Percentiles rank a stretch among this genome's conserved stretches.
Evolutionary conservation across 306 rosid species (phyloP).

Genomic region (Adenanthera pavonina): DNA sequence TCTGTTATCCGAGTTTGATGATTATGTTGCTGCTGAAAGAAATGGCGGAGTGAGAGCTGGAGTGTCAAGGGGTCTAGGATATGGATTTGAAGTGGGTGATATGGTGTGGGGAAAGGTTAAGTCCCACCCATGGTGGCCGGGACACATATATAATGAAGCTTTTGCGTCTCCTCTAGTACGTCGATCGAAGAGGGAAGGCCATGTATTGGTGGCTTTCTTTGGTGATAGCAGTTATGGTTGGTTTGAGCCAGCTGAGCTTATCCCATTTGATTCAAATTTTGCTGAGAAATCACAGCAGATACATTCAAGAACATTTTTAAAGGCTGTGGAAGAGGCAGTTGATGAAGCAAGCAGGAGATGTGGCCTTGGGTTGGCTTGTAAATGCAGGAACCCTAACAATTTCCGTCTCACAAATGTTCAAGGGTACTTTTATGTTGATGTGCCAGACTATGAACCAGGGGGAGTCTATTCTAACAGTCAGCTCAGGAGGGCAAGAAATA

Average conservation of each 20-base stretch:
- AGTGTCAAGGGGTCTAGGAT: conserved; percentile 62
- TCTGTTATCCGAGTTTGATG: conserved; percentile 76
- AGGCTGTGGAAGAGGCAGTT: conserved; percentile 94
- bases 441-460: conserved; percentile 80
- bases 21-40: conserved; percentile 74
- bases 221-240: conserved; percentile 98
- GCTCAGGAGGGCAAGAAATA: conserved; percentile 67
- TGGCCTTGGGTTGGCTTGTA: conserved; percentile 73
- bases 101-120: conserved; percentile 99
- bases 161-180: conserved; percentile 80
- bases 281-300: conserved; percentile 82
- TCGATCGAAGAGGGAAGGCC: conserved; percentile 74
- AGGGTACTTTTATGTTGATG: conserved; percentile 80
- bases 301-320: conserved; percentile 62
- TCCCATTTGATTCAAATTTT: conserved; percentile 72
- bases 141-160: conserved; percentile 79
- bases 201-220: conserved; percentile 86
- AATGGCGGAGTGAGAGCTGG: conserved; percentile 52
- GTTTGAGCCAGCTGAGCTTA: conserved; percentile 90
- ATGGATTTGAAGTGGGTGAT: conserved; percentile 84
- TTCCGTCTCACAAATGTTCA: conserved; percentile 56
- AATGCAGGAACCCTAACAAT: conserved; percentile 68
- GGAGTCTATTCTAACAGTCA: conserved; percentile 72
- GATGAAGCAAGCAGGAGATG: conserved; percentile 84
- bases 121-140: conserved; percentile 99